Conservation (phyloP, 2,329 filamentous ascomycete genomes). For the Alternaria viburni region DNA sequence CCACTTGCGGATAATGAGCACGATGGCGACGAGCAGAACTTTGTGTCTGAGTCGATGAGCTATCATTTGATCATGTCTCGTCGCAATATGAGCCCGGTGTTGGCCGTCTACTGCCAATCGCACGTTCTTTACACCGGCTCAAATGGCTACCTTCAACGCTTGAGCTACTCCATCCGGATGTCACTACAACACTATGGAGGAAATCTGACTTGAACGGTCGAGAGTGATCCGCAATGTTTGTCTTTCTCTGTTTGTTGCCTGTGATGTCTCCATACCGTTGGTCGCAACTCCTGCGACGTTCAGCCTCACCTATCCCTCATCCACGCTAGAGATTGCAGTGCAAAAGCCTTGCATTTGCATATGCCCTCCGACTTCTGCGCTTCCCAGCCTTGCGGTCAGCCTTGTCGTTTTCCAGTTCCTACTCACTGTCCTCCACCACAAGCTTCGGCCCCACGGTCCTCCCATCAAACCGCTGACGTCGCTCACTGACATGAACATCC, state of each 20-base stretch:
- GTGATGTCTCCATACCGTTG: neutral
- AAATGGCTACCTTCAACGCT: neutral
- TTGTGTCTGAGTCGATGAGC: neutral
- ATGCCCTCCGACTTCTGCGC: neutral
- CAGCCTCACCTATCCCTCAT: no score
- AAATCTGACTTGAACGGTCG: neutral
- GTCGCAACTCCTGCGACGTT: neutral
- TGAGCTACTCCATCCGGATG: neutral
- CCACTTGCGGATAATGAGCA: neutral
- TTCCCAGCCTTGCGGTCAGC: no score
- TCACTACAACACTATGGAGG: neutral
- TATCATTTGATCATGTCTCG: neutral
- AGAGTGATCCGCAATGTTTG: rapidly evolving
- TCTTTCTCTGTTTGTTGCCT: neutral
- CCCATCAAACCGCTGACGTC: neutral
- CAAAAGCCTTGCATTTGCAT: no score
- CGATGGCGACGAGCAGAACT: neutral
- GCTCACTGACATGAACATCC: neutral
- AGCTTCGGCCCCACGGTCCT: neutral
- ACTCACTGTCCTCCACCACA: neutral
- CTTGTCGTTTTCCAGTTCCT: no score
- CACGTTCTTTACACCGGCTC: neutral
- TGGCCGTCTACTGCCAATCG: neutral
- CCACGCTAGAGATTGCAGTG: no score
- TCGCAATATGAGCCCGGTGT: neutral